A percentile compares a stretch with the other conserved stretches of the same genome.
These are phyloP conservation scores for Cucurbita maxima DNA, from an alignment of 306 rosid genomes.

Conservation along the genomic window DNA sequence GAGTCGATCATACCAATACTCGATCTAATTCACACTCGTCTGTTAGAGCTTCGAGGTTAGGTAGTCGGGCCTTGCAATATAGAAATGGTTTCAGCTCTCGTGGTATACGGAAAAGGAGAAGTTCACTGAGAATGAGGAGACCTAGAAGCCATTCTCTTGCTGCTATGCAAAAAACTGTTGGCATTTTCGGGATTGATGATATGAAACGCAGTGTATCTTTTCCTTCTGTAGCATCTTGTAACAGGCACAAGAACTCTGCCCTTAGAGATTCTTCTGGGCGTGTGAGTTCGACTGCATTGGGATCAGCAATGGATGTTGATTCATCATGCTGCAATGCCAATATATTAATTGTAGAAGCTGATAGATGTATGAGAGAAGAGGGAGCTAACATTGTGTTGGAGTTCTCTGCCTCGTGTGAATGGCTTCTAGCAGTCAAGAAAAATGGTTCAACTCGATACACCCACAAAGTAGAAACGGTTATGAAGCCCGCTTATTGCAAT, in stretches of 20 bases:
- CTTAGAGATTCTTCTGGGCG: constrained; percentile 8
- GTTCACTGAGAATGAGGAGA: constrained; percentile 35
- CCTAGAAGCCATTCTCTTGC: constrained; percentile 27
- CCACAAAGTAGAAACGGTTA: constrained; percentile 41
- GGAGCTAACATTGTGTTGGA: constrained; percentile 35
- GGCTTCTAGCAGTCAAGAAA: constrained; percentile 55
- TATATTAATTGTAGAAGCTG: constrained; percentile 38
- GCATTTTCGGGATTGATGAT: constrained; percentile 23
- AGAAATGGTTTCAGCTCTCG: constrained; percentile 25
- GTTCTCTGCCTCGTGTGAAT: constrained; percentile 31
- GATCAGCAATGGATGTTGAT: constrained; percentile 13
- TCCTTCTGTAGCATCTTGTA: constrained; percentile 16
- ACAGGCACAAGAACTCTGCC: constrained; percentile 23
- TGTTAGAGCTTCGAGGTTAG: constrained; percentile 24
- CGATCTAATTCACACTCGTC: constrained; percentile 8
- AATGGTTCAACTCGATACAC: constrained; percentile 34
- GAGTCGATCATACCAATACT: constrained; percentile 9
- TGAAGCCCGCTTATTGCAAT: constrained; percentile 37
- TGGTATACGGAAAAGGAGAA: constrained; percentile 36
- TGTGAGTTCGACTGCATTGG: constrained; percentile 11
- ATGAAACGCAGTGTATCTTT: constrained; percentile 23
- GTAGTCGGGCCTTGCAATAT: constrained; percentile 22
- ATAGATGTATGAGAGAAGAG: constrained; percentile 41
- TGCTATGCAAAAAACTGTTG: constrained; percentile 23
- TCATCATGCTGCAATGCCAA: constrained; percentile 35